Evolutionary conservation across 257 asterid species (phyloP).

Genomic region (Solanum megistacrolobum): DNA sequence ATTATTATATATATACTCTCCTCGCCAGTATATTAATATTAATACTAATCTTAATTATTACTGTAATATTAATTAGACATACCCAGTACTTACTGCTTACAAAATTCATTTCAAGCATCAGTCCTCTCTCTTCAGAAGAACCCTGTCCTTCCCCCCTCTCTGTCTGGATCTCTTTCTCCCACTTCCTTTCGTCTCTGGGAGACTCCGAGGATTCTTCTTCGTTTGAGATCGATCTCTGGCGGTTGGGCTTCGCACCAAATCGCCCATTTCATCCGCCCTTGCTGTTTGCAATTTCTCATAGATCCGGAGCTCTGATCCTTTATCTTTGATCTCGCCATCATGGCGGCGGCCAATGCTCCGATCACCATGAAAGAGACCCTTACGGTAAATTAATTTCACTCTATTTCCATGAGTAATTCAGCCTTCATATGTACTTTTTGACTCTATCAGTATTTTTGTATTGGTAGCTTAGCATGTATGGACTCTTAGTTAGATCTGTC

Average conservation of each 20-base stretch:
- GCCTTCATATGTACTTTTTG: not conserved
- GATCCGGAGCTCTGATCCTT: slow-evolving; percentile 48
- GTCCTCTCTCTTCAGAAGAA: slow-evolving; percentile 5
- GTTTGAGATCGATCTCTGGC: slow-evolving; percentile 49
- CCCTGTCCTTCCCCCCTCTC: slow-evolving; percentile 4
- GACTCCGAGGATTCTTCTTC: slow-evolving; percentile 20
- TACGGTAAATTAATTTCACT: slow-evolving; percentile 44
- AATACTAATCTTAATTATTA: too few relatives aligned
- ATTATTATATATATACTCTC: not conserved
- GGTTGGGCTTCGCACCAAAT: not conserved
- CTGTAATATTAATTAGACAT: not conserved
- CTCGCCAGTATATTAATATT: not conserved
- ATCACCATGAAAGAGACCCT: slow-evolving; percentile 95
- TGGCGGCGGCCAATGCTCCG: slow-evolving; percentile 99
- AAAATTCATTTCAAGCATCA: not conserved
- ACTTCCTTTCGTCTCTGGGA: slow-evolving; percentile 23
- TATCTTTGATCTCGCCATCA: slow-evolving; percentile 40
- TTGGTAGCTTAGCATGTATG: not conserved
- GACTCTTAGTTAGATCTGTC: not conserved
- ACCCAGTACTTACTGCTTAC: not conserved
- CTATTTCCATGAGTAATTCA: not conserved
- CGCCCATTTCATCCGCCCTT: not conserved
- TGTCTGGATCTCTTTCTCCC: slow-evolving; percentile 14
- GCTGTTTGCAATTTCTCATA: slow-evolving; percentile 18
- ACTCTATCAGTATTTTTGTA: not conserved